Conservation (phyloP, 805 yeast genomes). For the Candida verbasci region DNA sequence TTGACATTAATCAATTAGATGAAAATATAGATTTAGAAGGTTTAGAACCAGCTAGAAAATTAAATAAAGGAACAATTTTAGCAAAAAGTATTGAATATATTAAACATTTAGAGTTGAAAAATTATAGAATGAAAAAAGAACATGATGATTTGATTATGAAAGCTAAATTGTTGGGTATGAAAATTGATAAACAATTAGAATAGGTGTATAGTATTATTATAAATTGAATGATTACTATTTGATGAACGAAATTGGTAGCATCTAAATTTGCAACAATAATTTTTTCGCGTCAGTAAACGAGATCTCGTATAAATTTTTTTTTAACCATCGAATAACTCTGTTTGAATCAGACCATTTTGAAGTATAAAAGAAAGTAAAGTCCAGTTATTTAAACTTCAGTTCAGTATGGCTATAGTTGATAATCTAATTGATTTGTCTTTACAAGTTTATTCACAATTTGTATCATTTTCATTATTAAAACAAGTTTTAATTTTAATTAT, state of each 20-base stretch:
- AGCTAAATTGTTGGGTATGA: constrained; percentile 33
- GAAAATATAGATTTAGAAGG: constrained; percentile 56
- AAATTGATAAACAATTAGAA: constrained; percentile 9
- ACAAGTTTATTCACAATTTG: constrained; percentile 14
- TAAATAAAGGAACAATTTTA: constrained; percentile 74
- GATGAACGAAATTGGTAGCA: not conserved
- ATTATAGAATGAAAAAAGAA: constrained; percentile 47
- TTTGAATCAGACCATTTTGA: not conserved
- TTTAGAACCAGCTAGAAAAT: constrained; percentile 65
- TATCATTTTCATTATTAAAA: constrained; percentile 20
- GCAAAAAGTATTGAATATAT: constrained; percentile 80
- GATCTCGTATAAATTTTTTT: not conserved
- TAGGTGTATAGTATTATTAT: not conserved
- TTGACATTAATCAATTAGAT: not conserved
- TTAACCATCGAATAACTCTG: no score
- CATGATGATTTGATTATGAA: constrained; percentile 41
- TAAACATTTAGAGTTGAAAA: constrained; percentile 62
- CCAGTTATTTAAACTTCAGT: no score
- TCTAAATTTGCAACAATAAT: no score
- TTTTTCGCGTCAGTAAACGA: no score
- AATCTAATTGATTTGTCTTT: constrained; percentile 5
- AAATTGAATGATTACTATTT: not conserved
- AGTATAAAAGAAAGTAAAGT: not conserved
- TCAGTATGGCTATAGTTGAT: constrained; percentile 22
- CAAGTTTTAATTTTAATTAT: constrained; percentile 31